Evolutionary conservation across 768 basidiomycete species (phyloP), one percentile per base, ranked within the genome.

Genomic region (Tylopilus vinaceipallidus): DNA sequence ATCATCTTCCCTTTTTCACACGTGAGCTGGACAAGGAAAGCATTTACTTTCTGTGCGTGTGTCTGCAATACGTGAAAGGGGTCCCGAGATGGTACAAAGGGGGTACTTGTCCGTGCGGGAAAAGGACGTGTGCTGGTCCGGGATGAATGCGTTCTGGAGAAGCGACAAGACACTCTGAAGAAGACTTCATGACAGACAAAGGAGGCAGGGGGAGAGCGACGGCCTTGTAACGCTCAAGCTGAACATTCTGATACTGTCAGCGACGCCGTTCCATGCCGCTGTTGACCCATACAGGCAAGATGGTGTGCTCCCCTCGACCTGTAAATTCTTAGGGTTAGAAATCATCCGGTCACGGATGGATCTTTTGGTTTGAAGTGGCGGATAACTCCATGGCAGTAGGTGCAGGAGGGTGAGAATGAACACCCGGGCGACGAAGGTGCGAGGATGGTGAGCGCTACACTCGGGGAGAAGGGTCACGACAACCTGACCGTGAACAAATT

Each of bases 301-400:
- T 51, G 56, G 39, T 42, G 50, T 58, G 58, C 52, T 67, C 68
- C 69, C 50, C 47, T 48, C 55, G 57, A 64, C 69, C 73, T 61
- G 60, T 59, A 60, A 53, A 62, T 59, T 63, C 72, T 75, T 83
- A 82, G 79, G 81, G 81, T 83, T 83, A 82, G 78, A 77, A 73
- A 67, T 68, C 78, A 77, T 77, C 69, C 62, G 43, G 61, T 62
- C 58, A 64, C 64, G 72, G 73, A 75, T 69, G 74, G 71, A 75
- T 66, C 67, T 77, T 78, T 75, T 80, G 78, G 77, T 74, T 77
- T 71, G 64, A 69, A 71, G 52, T 54, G 65, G 64, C 57, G 57
- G 61, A 45, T 55, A 54, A 57, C 50, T 57, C 52, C 49, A 54
- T 65, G 73, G 70, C 57, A 60, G 60, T 52, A 52, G 58, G 49